Evolutionary conservation across 176 grass and related monocot species (phyloP).

Genomic region (Musa troglodytarum): DNA sequence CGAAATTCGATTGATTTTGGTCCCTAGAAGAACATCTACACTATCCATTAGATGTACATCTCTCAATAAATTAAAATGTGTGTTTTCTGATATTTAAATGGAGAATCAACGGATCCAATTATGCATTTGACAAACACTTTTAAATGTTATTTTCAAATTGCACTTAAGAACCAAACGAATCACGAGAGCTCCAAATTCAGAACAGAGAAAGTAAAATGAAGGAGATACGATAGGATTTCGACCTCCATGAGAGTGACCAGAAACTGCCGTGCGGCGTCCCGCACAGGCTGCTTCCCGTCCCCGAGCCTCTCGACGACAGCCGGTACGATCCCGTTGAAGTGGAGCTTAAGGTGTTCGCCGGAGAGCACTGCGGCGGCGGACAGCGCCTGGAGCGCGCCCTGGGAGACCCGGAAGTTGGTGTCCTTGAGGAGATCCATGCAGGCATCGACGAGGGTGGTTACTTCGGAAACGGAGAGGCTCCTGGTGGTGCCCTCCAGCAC

Average conservation of each 20-base stretch:
- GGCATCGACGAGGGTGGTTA: slow-evolving; percentile 53
- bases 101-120: neutral
- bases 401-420: slow-evolving; percentile 75
- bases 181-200: neutral
- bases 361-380: slow-evolving; percentile 73
- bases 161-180: neutral
- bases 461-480: slow-evolving; percentile 44
- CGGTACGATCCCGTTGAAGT: slow-evolving; percentile 72
- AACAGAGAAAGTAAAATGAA: neutral
- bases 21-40: neutral
- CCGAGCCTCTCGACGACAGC: slow-evolving; percentile 68
- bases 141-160: neutral
- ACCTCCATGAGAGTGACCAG: slow-evolving; percentile 90
- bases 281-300: slow-evolving; percentile 82
- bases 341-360: slow-evolving; percentile 87
- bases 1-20: neutral
- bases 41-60: neutral
- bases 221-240: neutral
- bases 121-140: neutral
- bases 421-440: slow-evolving; percentile 77
- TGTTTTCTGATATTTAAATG: neutral
- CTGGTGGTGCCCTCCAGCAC: slow-evolving; percentile 50
- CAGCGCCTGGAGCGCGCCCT: slow-evolving; percentile 74
- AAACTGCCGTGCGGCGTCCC: slow-evolving; percentile 68
- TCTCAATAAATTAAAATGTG: neutral